Evolutionary conservation across 2,329 filamentous ascomycete genomes (phyloP).

Genomic region (Cladorrhinum sp.): DNA sequence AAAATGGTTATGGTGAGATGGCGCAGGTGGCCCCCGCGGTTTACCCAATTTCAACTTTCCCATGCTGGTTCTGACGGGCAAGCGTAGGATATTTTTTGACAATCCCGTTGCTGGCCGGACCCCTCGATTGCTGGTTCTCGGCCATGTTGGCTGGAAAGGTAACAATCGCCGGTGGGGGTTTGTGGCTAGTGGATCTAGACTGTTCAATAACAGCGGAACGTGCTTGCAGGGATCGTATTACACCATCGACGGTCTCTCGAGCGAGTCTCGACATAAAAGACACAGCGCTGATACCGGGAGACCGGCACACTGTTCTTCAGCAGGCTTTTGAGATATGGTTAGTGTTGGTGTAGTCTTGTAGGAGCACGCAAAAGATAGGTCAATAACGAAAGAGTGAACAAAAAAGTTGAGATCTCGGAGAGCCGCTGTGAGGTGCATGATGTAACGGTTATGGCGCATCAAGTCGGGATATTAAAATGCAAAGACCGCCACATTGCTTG

Average conservation of each 20-base stretch:
- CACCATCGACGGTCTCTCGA: constrained; percentile 7
- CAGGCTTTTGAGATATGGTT: background rate
- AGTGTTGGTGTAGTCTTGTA: background rate
- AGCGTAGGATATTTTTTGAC: constrained; percentile 5
- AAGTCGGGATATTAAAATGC: background rate
- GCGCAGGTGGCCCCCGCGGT: background rate
- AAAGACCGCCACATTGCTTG: background rate
- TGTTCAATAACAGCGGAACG: background rate
- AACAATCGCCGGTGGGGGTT: background rate
- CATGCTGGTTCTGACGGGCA: background rate
- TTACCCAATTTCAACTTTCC: background rate
- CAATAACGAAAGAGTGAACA: background rate
- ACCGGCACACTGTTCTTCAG: background rate
- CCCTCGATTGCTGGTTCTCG: background rate
- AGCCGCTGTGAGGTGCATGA: background rate
- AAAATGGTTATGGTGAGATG: constrained; percentile 15
- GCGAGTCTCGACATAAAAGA: background rate
- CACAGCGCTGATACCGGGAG: background rate
- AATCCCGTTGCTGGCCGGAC: too few relatives aligned
- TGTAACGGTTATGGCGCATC: background rate
- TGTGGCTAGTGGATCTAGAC: background rate
- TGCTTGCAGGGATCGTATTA: constrained; percentile 12
- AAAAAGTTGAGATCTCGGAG: background rate
- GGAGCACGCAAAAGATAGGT: background rate
- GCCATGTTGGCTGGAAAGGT: background rate